Conservation (phyloP, 192 early-diverging fungal genomes). For the Podila verticillata region DNA sequence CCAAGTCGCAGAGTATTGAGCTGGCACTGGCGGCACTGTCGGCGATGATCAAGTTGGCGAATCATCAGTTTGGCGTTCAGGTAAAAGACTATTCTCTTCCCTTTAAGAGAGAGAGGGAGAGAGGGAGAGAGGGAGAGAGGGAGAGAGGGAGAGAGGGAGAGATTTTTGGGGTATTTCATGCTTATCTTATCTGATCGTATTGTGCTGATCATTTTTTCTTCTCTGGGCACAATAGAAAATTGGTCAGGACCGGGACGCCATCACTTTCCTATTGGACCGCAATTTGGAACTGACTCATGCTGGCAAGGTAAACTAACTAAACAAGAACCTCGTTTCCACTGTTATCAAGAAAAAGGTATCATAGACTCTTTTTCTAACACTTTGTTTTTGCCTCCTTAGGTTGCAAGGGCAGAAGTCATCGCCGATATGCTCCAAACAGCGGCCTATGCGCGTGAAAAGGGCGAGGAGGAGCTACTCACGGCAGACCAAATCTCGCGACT, state of each 20-base stretch:
- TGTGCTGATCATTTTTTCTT: background rate
- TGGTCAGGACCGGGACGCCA: slow-evolving; percentile 13
- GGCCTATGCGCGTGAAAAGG: background rate
- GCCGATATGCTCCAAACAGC: slow-evolving; percentile 22
- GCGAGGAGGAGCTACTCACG: slow-evolving; percentile 1
- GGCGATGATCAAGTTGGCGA: slow-evolving; percentile 25
- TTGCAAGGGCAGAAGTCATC: slow-evolving; percentile 35
- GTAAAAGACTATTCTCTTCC: slow-evolving; percentile 6
- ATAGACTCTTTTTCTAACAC: no score
- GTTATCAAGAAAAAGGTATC: no score
- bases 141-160: no score
- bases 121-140: no score
- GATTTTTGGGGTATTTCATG: no score
- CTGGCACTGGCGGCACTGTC: slow-evolving; percentile 32
- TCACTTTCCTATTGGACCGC: slow-evolving; percentile 31
- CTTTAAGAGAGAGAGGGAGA: no score
- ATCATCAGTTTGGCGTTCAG: slow-evolving; percentile 23
- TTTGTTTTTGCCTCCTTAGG: slow-evolving; percentile 11
- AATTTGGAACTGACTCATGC: slow-evolving; percentile 27
- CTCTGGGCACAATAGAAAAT: slow-evolving; percentile 14
- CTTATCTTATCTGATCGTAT: background rate
- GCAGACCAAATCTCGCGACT: slow-evolving; percentile 39
- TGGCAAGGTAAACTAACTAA: slow-evolving; percentile 23
- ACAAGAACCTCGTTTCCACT: no score
- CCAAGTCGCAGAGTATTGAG: slow-evolving; percentile 32